Evolutionary conservation across 129 eudicot species (phyloP).

Genomic region (Centaurea solstitialis): DNA sequence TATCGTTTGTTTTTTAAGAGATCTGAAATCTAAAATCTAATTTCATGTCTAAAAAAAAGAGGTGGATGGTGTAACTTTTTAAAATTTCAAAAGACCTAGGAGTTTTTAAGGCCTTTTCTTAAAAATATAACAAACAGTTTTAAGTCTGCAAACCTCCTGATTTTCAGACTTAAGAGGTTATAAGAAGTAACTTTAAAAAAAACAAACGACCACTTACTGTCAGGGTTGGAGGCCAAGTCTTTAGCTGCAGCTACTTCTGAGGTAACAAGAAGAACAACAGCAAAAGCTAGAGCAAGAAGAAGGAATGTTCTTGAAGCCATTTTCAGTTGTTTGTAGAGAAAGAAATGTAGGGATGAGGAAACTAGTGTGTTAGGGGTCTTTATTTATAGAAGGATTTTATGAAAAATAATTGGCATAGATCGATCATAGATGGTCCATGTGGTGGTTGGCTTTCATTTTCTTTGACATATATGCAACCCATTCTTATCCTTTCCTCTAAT

Average conservation of each 20-base stretch:
- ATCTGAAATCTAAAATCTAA: no score
- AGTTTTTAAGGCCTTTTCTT: no score
- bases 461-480: background rate
- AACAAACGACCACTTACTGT: no score
- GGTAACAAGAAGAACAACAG: conserved; percentile 31
- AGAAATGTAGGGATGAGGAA: conserved; percentile 16
- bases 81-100: no score
- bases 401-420: background rate
- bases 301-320: conserved; percentile 27
- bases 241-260: conserved; percentile 26
- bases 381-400: conserved; percentile 24
- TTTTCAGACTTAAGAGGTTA: no score
- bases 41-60: no score
- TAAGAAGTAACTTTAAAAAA: no score
- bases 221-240: conserved; percentile 27
- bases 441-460: conserved; percentile 4
- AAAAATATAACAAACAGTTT: no score
- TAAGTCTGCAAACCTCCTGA: no score
- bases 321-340: background rate
- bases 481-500: background rate
- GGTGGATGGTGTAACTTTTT: no score
- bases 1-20: no score
- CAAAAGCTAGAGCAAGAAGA: conserved; percentile 30
- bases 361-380: background rate
- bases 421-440: background rate